phyloP scores from a whole-genome alignment of 2,329 filamentous ascomycete species.

The Aspergillus latus region DNA sequence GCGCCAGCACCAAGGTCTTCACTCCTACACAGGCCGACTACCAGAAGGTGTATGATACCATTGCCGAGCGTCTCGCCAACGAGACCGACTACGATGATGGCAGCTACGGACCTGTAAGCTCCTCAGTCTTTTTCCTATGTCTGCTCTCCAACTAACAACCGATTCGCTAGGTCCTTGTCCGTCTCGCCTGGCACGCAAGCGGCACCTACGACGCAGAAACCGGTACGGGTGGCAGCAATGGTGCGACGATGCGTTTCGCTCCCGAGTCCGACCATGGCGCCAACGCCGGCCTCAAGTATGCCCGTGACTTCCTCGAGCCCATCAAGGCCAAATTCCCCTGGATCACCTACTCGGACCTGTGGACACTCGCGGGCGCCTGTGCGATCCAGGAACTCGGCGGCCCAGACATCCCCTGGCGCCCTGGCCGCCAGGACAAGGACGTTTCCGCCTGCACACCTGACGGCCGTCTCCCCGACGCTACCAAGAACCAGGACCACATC shows the following conservation, averaged over 20 bases:
- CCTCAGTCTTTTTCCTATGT: not conserved
- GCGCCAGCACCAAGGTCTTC: slow-evolving; percentile 53
- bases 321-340: slow-evolving; percentile 89
- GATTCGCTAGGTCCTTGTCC: slow-evolving; percentile 63
- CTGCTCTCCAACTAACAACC: slow-evolving; percentile 2
- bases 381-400: slow-evolving; percentile 96
- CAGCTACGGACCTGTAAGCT: slow-evolving; percentile 78
- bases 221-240: slow-evolving; percentile 88
- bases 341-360: slow-evolving; percentile 95
- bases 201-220: slow-evolving; percentile 91
- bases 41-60: slow-evolving; percentile 89
- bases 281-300: slow-evolving; percentile 83
- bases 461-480: slow-evolving; percentile 81
- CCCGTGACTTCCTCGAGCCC: slow-evolving; percentile 89
- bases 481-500: slow-evolving; percentile 76
- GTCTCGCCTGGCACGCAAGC: slow-evolving; percentile 90
- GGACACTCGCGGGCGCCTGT: slow-evolving; percentile 83
- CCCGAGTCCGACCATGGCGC: slow-evolving; percentile 89
- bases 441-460: slow-evolving; percentile 85
- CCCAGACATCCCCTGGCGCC: slow-evolving; percentile 81
- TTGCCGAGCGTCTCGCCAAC: slow-evolving; percentile 77
- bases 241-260: slow-evolving; percentile 92
- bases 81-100: slow-evolving; percentile 96
- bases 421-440: slow-evolving; percentile 79
- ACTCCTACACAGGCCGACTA: slow-evolving; percentile 81